Evolutionary conservation across 2,329 filamentous ascomycete species (phyloP).

Genomic region (Cadophora luteo-olivacea): DNA sequence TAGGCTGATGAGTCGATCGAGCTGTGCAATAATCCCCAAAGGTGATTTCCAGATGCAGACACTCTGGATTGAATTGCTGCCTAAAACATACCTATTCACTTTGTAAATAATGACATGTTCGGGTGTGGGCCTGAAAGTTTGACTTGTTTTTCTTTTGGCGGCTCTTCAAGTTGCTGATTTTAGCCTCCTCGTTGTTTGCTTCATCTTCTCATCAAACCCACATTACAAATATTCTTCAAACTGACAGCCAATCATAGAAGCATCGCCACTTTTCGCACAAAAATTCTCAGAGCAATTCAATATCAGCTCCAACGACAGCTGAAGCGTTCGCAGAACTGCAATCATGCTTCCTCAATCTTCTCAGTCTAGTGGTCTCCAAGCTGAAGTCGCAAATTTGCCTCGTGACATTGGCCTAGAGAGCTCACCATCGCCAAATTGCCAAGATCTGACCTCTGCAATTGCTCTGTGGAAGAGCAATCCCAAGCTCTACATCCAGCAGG

Average conservation of each 20-base stretch:
- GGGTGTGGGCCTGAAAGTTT: too few species aligned
- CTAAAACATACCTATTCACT: too few species aligned
- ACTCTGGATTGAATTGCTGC: too few species aligned
- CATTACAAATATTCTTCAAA: not conserved
- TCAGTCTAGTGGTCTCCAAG: not conserved
- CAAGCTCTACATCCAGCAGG: not conserved
- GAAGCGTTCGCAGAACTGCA: not conserved
- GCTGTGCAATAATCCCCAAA: too few species aligned
- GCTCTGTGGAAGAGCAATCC: conserved; percentile 3
- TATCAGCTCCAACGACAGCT: not conserved
- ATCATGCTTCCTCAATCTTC: not conserved
- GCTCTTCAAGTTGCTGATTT: too few species aligned
- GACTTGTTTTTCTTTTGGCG: too few species aligned
- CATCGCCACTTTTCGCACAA: not conserved
- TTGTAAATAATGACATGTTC: too few species aligned
- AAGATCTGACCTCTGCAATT: not conserved
- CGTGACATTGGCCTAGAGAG: not conserved
- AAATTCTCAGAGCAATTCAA: not conserved
- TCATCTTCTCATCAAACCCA: not conserved
- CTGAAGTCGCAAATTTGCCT: not conserved
- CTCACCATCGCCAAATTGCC: not conserved
- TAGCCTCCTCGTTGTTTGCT: not conserved
- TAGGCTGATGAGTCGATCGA: too few species aligned
- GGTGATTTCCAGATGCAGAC: too few species aligned
- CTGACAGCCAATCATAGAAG: not conserved